Base-by-base conservation (phyloP, 805 yeast genomes). In the Maudiozyma bulderi region DNA sequence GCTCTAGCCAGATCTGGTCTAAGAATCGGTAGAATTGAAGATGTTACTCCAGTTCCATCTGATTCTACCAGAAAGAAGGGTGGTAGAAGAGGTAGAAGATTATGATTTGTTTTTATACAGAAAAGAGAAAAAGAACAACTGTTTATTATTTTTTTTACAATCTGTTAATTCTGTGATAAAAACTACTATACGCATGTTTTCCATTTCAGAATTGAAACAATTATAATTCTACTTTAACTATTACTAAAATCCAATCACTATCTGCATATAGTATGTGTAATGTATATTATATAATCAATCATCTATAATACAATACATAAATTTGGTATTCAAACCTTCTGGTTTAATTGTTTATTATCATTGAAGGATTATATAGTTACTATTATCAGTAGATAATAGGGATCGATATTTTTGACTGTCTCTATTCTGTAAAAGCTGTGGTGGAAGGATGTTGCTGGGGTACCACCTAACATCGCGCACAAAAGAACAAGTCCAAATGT, bases 81-180 rank as follows among this genome's bases (percentile, higher is more conserved):
- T 88, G 99, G 99, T 87, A 93, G 99, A 83, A 90, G 99, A 84
- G 99, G 99, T 91, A 91, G 99, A 85, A 89, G 99, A 86, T 85
- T 90, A 78, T 87, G 76, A 77, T 64, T 64, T 51, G 38, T 35
- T 35, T 35, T 13, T 9, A 20, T 20, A 20, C 26, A 20, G 26
- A 20, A 20, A 4, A 20, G 4, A 20, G 26, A 20, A 20, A 4
- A 20, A 20, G 26, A 30, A 20, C 26, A 13, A 8, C 9, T 41
- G 15, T 41, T 7, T 30, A 11, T 13, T 30, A 11, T 28, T 40
- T 9, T 14, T 15, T 11, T 31, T 14, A 32, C 8, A 10, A 43
- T 32, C 32, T 41, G 35, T 30, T 10, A 29, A 8, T n/a, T 29
- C 13, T 40, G 29, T 29, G 29, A 40, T 15, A 15, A 8, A 39